Evolutionary conservation across 1,284 basidiomycete genomes (phyloP).

Genomic region (Coriolopsis trogii): DNA sequence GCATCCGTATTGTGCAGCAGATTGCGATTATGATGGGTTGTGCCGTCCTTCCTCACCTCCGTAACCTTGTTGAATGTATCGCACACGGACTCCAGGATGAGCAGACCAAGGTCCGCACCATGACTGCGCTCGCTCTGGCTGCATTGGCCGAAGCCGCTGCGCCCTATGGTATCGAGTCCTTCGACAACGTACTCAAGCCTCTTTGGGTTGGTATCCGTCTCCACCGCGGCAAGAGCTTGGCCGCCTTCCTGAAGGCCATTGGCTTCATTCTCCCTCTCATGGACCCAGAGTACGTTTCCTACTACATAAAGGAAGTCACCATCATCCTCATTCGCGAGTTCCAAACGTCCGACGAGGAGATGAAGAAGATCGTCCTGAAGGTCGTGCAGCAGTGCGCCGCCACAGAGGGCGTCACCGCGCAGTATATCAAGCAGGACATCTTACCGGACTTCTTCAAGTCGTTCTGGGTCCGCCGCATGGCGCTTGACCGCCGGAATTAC

Average conservation of each 20-base stretch:
- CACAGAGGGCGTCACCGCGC: conserved; percentile 93
- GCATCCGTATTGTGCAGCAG: conserved; percentile 99
- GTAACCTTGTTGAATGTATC: conserved; percentile 96
- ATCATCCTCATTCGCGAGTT: conserved; percentile 99
- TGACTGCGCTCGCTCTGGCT: conserved; percentile 97
- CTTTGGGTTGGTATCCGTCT: conserved; percentile 98
- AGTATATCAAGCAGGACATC: conserved; percentile 96
- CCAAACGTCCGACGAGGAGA: conserved; percentile 99
- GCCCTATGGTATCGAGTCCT: conserved; percentile 99
- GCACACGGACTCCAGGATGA: conserved; percentile 96
- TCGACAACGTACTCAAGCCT: conserved; percentile 97
- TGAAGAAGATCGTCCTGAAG: conserved; percentile 99
- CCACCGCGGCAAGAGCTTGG: conserved; percentile 97
- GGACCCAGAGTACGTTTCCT: conserved; percentile 98
- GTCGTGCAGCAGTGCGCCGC: conserved; percentile 99
- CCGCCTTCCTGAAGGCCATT: conserved; percentile 98
- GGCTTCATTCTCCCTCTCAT: conserved; percentile 99
- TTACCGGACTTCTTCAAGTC: conserved; percentile 99
- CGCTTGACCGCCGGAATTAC: conserved; percentile 95
- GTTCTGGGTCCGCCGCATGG: conserved; percentile 99
- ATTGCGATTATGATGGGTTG: conserved; percentile 99
- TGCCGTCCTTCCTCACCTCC: conserved; percentile 96
- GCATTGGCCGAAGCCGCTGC: conserved; percentile 97
- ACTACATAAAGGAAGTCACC: conserved; percentile 97
- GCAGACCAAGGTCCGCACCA: conserved; percentile 98